A percentile compares a stretch with the other conserved stretches of the same genome.
These are phyloP conservation scores for Eutrema salsugineum DNA, from an alignment of 441 rosid species.

Conservation along the genomic window DNA sequence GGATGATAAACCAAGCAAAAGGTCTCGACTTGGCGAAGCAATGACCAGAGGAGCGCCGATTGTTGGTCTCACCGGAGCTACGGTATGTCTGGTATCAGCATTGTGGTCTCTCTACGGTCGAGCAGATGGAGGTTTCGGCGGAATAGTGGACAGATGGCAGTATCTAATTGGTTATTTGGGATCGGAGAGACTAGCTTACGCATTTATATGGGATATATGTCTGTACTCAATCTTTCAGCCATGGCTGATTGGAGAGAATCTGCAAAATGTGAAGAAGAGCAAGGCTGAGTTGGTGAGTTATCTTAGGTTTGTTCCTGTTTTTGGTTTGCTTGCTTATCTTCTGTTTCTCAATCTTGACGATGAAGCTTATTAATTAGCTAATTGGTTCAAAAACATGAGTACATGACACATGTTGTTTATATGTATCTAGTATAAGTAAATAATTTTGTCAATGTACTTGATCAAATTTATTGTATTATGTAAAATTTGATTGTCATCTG, in stretches of 20 bases:
- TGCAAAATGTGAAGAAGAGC: constrained; percentile 53
- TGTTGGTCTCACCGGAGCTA: constrained; percentile 80
- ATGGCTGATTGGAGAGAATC: constrained; percentile 85
- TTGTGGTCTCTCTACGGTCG: constrained; percentile 78
- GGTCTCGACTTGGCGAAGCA: constrained; percentile 55
- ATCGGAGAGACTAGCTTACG: constrained; percentile 89
- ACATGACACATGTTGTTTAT: neutral
- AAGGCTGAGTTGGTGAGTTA: constrained; percentile 53
- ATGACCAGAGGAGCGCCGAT: constrained; percentile 70
- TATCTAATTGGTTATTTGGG: constrained; percentile 66
- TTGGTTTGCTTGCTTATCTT: constrained; percentile 70
- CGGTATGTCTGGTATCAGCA: constrained; percentile 52
- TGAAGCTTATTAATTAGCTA: constrained; percentile 27
- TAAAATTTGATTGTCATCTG: neutral
- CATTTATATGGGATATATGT: constrained; percentile 87
- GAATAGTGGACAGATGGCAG: constrained; percentile 59
- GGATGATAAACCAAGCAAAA: constrained; percentile 33
- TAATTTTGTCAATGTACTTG: too few species aligned
- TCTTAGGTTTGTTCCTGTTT: constrained; percentile 75
- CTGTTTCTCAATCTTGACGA: constrained; percentile 55
- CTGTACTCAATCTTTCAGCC: constrained; percentile 87
- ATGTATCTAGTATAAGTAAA: neutral
- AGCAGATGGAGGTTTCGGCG: constrained; percentile 60
- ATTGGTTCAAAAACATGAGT: neutral
- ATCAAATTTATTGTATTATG: neutral